Percentiles rank a stretch among this genome's conserved stretches.
These are phyloP conservation scores for Citrullus amarus DNA, from an alignment of 306 rosid genomes.

Conservation along the genomic window DNA sequence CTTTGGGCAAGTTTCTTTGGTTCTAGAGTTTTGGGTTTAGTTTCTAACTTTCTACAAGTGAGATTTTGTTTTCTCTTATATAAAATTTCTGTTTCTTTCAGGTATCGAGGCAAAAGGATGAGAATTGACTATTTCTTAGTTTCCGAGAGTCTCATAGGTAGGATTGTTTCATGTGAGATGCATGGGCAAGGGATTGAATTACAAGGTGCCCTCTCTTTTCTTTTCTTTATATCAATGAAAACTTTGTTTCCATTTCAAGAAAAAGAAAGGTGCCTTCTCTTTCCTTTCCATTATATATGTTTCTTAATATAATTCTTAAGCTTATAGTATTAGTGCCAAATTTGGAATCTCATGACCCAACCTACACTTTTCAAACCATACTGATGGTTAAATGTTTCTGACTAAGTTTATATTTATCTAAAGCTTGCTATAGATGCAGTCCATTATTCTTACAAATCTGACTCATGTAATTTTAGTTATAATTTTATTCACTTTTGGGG, in stretches of 20 bases:
- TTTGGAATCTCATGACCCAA: background rate
- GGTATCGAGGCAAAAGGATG: constrained; percentile 98
- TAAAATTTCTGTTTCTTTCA: constrained; percentile 12
- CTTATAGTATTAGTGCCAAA: background rate
- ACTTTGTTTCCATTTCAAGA: too few species aligned
- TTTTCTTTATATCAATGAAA: background rate
- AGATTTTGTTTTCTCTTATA: background rate
- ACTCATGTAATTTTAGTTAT: background rate
- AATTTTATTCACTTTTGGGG: background rate
- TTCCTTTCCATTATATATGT: background rate
- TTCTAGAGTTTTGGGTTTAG: background rate
- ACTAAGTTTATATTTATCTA: background rate
- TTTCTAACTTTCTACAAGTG: background rate
- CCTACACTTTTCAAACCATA: background rate
- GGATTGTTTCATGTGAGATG: constrained; percentile 71
- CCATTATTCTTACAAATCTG: background rate
- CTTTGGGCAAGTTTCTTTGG: background rate
- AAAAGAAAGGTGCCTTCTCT: constrained; percentile 6
- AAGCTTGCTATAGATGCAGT: background rate
- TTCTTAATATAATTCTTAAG: background rate
- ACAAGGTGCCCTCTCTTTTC: constrained; percentile 38
- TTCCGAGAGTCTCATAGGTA: constrained; percentile 54
- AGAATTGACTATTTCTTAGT: constrained; percentile 81
- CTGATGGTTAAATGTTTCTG: background rate
- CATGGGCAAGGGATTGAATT: constrained; percentile 83